These are phyloP conservation scores for Ophiostoma ulmi DNA, from an alignment of 2,329 filamentous ascomycete genomes.

Conservation along the genomic window DNA sequence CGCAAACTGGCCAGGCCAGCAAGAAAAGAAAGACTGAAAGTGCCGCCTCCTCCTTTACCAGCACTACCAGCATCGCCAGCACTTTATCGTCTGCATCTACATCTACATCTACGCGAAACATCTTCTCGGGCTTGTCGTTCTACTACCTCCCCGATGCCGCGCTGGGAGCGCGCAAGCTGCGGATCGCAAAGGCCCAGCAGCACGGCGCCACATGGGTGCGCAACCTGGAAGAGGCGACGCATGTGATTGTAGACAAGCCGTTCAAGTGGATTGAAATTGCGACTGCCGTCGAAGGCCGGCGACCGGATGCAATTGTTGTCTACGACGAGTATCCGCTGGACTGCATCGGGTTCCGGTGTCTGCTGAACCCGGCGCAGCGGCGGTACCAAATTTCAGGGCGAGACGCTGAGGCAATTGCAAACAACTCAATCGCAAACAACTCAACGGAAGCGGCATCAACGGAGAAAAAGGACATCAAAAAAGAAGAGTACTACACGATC, in stretches of 20 bases:
- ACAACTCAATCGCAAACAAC: neutral
- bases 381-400: conserved; percentile 56
- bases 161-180: conserved; percentile 59
- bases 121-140: conserved; percentile 59
- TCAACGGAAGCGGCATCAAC: neutral
- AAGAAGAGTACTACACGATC: neutral
- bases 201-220: conserved; percentile 69
- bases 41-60: neutral
- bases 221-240: conserved; percentile 58
- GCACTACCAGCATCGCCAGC: neutral
- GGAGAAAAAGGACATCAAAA: neutral
- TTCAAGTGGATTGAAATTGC: conserved; percentile 61
- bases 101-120: conserved; percentile 26
- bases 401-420: conserved; percentile 27
- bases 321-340: conserved; percentile 65
- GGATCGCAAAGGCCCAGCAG: conserved; percentile 69
- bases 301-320: conserved; percentile 46
- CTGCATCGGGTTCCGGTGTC: conserved; percentile 53
- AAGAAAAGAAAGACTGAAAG: conserved; percentile 42
- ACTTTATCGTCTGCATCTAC: conserved; percentile 25
- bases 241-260: conserved; percentile 71
- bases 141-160: conserved; percentile 82
- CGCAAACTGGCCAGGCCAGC: conserved; percentile 25
- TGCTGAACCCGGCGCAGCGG: conserved; percentile 55
- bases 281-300: conserved; percentile 41